Conservation (phyloP, 1,284 basidiomycete genomes). For the Malassezia arunalokei region DNA sequence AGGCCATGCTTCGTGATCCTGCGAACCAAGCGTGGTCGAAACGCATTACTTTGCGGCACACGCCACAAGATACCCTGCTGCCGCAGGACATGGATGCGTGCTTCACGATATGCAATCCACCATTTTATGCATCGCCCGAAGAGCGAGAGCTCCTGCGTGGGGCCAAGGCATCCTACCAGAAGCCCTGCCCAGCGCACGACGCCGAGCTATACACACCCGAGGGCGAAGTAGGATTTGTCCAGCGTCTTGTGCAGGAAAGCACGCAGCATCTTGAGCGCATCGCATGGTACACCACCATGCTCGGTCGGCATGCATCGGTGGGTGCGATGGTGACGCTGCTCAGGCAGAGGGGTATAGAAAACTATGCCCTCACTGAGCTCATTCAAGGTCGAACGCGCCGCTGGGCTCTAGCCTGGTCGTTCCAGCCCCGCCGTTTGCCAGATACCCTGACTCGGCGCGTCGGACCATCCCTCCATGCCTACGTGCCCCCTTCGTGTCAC, state of each 20-base stretch:
- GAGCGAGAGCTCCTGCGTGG: conserved; percentile 51
- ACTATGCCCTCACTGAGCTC: conserved; percentile 71
- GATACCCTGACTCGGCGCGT: conserved; percentile 4
- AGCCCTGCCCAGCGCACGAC: conserved; percentile 34
- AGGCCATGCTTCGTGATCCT: conserved; percentile 55
- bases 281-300: conserved; percentile 74
- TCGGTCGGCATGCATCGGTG: conserved; percentile 71
- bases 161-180: conserved; percentile 49
- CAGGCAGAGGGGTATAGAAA: conserved; percentile 55
- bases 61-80: conserved; percentile 49
- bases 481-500: not conserved
- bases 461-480: conserved; percentile 24
- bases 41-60: conserved; percentile 46
- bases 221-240: conserved; percentile 68
- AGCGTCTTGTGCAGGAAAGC: conserved; percentile 65
- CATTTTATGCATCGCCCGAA: conserved; percentile 64
- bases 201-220: conserved; percentile 75
- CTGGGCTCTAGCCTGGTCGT: conserved; percentile 81
- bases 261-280: conserved; percentile 33
- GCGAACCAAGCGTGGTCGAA: conserved; percentile 49
- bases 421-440: conserved; percentile 53
- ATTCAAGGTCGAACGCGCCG: conserved; percentile 71
- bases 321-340: conserved; percentile 55
- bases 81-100: conserved; percentile 43
- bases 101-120: conserved; percentile 83